Base-by-base conservation (phyloP, 2,329 filamentous ascomycete genomes). In the Fusarium keratoplasticum region DNA sequence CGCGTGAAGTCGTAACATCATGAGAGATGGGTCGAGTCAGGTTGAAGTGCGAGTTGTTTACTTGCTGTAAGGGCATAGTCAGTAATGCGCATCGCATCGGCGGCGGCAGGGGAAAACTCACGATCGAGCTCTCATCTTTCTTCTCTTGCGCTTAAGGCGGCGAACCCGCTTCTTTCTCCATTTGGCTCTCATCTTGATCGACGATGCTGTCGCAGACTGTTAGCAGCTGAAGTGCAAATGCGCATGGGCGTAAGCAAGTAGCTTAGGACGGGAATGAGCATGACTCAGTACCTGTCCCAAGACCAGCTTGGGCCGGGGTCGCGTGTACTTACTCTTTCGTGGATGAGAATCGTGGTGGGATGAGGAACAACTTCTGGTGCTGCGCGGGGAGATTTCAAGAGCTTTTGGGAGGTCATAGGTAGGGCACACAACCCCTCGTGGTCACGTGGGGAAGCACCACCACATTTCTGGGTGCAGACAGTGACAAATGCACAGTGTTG, bases 101-200 rank as follows among this genome's bases (percentile, higher is more conserved):
- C 18, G 13, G 16, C 2, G 22, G 14, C 25, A 27, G 25, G 50
- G 29, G 25, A 57, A 47, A 25, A 89, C 95, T 91, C 91, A 98
- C 96, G 92, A 95, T 89, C 96, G 90, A 83, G 96, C 96, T 87
- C 96, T 92, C 89, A 96, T 98, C 96, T 99, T 99, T 95, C 96
- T 97, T 90, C 96, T 95, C 95, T 99, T 99, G 86, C 95, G 93
- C 94, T 98, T 98, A 87, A 99, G 95, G 88, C 96, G 93, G 84
- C 96, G 92, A 89, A 98, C 95, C 87, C 96, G 92, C 96, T 99
- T 99, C 94, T 99, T 99, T 91, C 96, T 96, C 96, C 96, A 98
- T 91, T 98, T 98, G 86, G 95, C 95, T 96, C 96, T 89, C 90
- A 92, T 91, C 88, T 87, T 91, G 88, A 87, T 87, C 84, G 80